Evolutionary conservation across 1,284 basidiomycete species (phyloP).

Genomic region (Cryptococcus sp.): DNA sequence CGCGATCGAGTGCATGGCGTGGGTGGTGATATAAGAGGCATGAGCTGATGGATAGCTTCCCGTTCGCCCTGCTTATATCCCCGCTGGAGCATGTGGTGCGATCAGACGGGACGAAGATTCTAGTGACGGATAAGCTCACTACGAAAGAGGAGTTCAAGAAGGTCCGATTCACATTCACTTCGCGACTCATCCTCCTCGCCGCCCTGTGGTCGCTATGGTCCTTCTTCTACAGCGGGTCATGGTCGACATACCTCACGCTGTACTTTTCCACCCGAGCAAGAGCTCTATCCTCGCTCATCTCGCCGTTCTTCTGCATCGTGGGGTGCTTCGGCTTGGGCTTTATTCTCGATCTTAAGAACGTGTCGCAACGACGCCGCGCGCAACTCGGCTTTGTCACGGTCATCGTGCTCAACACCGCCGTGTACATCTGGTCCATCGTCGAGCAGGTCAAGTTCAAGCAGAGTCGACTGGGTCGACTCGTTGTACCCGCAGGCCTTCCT

Average conservation of each 20-base stretch:
- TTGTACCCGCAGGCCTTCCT: too few relatives aligned
- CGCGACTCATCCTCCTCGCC: constrained; percentile 7
- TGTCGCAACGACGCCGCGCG: constrained; percentile 19
- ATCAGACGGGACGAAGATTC: constrained; percentile 29
- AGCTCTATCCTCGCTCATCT: constrained; percentile 38
- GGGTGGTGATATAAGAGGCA: too few relatives aligned
- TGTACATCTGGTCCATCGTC: constrained; percentile 30
- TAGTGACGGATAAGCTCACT: constrained; percentile 21
- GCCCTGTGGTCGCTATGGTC: constrained; percentile 27
- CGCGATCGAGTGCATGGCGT: too few relatives aligned
- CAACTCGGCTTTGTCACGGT: constrained; percentile 27
- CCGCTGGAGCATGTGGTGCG: constrained; percentile 28
- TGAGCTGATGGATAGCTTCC: too few relatives aligned
- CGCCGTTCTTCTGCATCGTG: constrained; percentile 7
- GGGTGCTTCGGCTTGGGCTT: constrained; percentile 23
- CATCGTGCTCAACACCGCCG: constrained; percentile 27
- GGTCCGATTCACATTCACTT: neutral
- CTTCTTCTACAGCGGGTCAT: constrained; percentile 35
- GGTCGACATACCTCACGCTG: constrained; percentile 33
- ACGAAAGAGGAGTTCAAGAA: constrained; percentile 26
- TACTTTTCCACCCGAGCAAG: constrained; percentile 41
- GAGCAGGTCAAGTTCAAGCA: constrained; percentile 19
- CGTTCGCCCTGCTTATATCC: too few relatives aligned
- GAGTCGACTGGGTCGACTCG: too few relatives aligned
- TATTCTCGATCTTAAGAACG: constrained; percentile 26